Evolutionary conservation across 768 basidiomycete genomes (phyloP).

Genomic region (Lentinula guzmanii): DNA sequence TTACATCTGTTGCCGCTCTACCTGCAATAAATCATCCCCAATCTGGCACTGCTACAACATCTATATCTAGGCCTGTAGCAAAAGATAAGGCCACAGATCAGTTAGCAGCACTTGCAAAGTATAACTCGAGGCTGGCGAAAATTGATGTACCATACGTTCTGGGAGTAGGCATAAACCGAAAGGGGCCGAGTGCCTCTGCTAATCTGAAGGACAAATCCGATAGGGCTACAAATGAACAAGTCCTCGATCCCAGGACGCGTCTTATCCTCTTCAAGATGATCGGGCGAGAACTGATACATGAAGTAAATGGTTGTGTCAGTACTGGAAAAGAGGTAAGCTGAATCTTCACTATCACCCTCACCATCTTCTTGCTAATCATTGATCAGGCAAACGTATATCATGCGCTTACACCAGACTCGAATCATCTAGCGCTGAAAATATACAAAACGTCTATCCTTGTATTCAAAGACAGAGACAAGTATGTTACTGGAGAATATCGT

Average conservation of each 20-base stretch:
- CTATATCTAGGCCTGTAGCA: conserved; percentile 17
- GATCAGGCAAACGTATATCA: conserved; percentile 95
- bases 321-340: conserved; percentile 88
- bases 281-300: conserved; percentile 78
- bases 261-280: conserved; percentile 96
- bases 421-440: conserved; percentile 89
- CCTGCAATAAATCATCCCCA: conserved; percentile 71
- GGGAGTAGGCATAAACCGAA: conserved; percentile 80
- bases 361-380: not conserved
- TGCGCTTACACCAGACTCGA: conserved; percentile 48
- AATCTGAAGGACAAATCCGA: conserved; percentile 95
- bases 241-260: conserved; percentile 92
- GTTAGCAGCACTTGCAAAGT: conserved; percentile 69
- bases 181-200: conserved; percentile 83
- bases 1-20: conserved; percentile 49
- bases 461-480: conserved; percentile 96
- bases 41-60: conserved; percentile 21
- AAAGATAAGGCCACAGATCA: conserved; percentile 68
- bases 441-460: conserved; percentile 98
- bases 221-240: conserved; percentile 94
- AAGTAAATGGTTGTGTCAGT: conserved; percentile 94
- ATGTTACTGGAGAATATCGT: conserved; percentile 94
- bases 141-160: conserved; percentile 69
- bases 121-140: conserved; percentile 64
- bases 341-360: conserved; percentile 12